Evolutionary conservation across 176 grass and related monocot genomes (phyloP).

Genomic region (Oryza longistaminata): DNA sequence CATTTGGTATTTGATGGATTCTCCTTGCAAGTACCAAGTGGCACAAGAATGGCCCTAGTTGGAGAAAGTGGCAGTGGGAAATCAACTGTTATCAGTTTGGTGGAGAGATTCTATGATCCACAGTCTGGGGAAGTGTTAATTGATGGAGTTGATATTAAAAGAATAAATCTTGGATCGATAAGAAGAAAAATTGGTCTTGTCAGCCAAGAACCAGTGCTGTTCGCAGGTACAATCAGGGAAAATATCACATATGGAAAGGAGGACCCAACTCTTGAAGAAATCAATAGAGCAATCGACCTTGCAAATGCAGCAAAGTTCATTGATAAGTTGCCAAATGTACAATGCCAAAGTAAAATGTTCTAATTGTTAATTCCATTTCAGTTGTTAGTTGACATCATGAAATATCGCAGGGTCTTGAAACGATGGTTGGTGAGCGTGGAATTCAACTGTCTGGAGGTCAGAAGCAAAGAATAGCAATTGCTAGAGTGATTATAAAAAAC

Average conservation of each 20-base stretch:
- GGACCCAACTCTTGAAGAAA: constrained; percentile 52
- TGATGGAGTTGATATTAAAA: constrained; percentile 71
- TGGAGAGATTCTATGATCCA: constrained; percentile 94
- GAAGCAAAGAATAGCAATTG: constrained; percentile 94
- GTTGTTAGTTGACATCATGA: constrained; percentile 15
- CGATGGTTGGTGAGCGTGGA: constrained; percentile 80
- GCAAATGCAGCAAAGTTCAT: constrained; percentile 86
- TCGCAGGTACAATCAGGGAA: constrained; percentile 69
- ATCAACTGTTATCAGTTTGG: constrained; percentile 74
- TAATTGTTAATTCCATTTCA: constrained; percentile 11
- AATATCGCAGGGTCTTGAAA: constrained; percentile 65
- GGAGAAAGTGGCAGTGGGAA: constrained; percentile 89
- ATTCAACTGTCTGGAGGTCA: constrained; percentile 87
- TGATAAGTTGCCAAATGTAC: constrained; percentile 80
- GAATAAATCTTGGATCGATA: constrained; percentile 62
- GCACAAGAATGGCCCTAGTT: constrained; percentile 78
- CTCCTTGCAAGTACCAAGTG: constrained; percentile 60
- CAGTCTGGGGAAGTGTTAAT: constrained; percentile 79
- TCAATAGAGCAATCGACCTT: constrained; percentile 56
- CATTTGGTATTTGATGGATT: constrained; percentile 73
- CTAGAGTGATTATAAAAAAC: constrained; percentile 79
- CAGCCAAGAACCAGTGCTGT: constrained; percentile 88
- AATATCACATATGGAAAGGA: constrained; percentile 85
- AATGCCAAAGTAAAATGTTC: constrained; percentile 27
- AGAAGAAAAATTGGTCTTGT: constrained; percentile 79